Base-by-base conservation (phyloP, 2,329 filamentous ascomycete species). In the Pseudocercospora fuligena region DNA sequence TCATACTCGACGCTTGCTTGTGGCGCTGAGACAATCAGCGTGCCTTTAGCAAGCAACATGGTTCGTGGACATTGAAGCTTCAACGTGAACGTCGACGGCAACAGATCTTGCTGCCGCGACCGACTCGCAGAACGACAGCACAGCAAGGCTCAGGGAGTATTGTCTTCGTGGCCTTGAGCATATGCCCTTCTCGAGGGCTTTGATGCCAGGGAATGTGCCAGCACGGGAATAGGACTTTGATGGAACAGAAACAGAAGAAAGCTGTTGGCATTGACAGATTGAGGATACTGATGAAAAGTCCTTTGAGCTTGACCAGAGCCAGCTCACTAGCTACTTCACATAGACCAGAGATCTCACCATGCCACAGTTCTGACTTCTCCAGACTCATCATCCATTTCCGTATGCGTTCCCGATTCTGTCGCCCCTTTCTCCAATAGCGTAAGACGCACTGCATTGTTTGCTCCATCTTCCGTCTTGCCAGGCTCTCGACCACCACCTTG, bases 331-430 rank as follows among this genome's bases (percentile, higher is more conserved):
- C 16, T 8, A 36, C 12, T 36, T 2, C 11, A 36, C 16, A 36
- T 36, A 16, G 14, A 14, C 14, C 36, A n/a, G 36, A 40, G 4
- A 40, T 40, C 14, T 51, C 25, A 66, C 60, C 65, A 66, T 19
- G 62, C 53, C 14, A 69, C 60, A 29, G 57, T 73, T 68, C 8
- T 66, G 60, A 62, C 43, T 25, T 65, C 57, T 27, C 69, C 59
- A 4, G 63, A 60, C 11, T 27, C 53, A 49, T 67, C 65, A 21
- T 69, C 65, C 65, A 64, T 68, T 6, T 61, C 57, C 16, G 62
- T 66, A 21, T 57, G 51, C 16, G 64, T 64, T 6, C 66, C 69
- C 16, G 56, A 66, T 46, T 70, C 66, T 4, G 59, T 62, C 16
- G 51, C 19, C 56, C 70, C 68, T 29, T 67, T 68, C n/a, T 64